A percentile compares a stretch with the other conserved stretches of the same genome.
These are phyloP conservation scores for Fusarium begoniae DNA, from an alignment of 2,329 filamentous ascomycete species.

Conservation along the genomic window DNA sequence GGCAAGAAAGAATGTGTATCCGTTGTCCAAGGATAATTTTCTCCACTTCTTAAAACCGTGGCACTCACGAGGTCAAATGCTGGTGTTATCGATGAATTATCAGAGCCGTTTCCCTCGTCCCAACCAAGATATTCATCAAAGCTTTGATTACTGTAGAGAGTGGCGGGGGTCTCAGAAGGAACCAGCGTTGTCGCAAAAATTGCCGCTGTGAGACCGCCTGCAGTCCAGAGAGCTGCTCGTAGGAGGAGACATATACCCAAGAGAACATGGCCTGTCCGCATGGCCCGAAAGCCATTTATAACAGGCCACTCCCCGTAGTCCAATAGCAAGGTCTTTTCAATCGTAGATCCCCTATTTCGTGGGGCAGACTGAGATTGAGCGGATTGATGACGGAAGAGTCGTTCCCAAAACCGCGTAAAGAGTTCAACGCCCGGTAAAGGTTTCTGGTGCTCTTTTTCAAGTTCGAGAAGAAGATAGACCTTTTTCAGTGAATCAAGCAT, in stretches of 20 bases:
- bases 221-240: background rate
- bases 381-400: background rate
- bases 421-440: background rate
- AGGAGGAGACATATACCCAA: background rate
- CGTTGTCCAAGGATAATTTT: background rate
- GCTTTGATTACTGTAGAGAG: background rate
- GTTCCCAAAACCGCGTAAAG: fast-evolving
- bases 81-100: background rate
- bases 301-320: background rate
- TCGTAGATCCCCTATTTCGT: background rate
- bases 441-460: background rate
- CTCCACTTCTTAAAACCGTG: background rate
- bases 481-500: background rate
- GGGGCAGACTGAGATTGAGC: background rate
- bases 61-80: background rate
- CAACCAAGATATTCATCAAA: background rate
- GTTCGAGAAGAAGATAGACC: background rate
- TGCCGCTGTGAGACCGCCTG: background rate
- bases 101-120: background rate
- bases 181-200: background rate
- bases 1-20: background rate
- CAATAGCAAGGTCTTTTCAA: background rate
- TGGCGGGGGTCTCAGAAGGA: background rate
- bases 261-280: background rate
- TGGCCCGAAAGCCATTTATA: background rate